These are phyloP conservation scores for Capsella bursapastoris DNA, from an alignment of 345 rosid species.

Conservation along the genomic window DNA sequence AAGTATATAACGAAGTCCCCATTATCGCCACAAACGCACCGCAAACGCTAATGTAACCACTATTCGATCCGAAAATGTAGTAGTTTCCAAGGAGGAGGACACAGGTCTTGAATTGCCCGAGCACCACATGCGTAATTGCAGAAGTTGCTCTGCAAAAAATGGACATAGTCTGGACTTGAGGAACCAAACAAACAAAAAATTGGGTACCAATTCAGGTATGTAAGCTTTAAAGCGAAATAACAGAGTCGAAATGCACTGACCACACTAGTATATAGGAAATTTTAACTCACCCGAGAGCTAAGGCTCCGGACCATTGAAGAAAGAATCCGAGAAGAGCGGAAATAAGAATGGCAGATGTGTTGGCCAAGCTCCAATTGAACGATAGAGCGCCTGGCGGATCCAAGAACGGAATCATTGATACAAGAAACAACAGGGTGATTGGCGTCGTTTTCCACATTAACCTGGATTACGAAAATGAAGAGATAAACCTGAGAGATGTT, in stretches of 20 bases:
- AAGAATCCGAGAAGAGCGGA: conserved; percentile 92
- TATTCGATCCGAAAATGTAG: conserved; percentile 46
- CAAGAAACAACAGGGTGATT: conserved; percentile 81
- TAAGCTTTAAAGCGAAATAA: no score
- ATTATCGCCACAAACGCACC: conserved; percentile 48
- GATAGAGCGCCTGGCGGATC: conserved; percentile 89
- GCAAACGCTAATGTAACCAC: conserved; percentile 41
- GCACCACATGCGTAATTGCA: conserved; percentile 46
- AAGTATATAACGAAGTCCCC: conserved; percentile 49
- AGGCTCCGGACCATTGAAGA: conserved; percentile 99
- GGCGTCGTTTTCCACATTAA: conserved; percentile 99
- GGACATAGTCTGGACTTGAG: neutral
- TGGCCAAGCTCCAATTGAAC: conserved; percentile 68
- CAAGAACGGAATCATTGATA: conserved; percentile 80
- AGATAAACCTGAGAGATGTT: neutral
- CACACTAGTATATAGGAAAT: neutral
- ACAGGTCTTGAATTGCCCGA: conserved; percentile 49
- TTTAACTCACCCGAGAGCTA: conserved; percentile 87
- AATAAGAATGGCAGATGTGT: conserved; percentile 61
- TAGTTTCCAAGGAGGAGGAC: conserved; percentile 48
- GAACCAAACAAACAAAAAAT: neutral
- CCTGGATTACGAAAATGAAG: conserved; percentile 48
- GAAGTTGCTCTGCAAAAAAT: conserved; percentile 44
- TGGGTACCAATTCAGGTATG: neutral
- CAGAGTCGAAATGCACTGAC: neutral